Evolutionary conservation across 1,284 basidiomycete genomes (phyloP), one percentile per base, ranked within the genome.

Genomic region (Papiliotrema terrestris): DNA sequence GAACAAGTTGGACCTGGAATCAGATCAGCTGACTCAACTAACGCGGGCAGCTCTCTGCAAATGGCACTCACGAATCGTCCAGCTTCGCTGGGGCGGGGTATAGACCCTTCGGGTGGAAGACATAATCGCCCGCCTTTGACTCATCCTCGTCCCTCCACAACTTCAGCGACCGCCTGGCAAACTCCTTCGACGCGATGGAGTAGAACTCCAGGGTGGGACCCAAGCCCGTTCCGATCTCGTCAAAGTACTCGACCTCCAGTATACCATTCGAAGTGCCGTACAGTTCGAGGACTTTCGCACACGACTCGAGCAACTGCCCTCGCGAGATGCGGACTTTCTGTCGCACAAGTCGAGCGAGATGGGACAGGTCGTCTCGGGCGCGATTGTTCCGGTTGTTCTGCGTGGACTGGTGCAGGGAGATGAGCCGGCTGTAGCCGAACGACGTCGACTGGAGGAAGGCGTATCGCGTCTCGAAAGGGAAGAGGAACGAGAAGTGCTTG

Each of bases 191-290:
- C 15, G 92, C 92, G 49, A 98, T 80, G 38, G 92, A 88, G 77
- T 97, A 98, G 78, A 98, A 98, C 78, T 98, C 96, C 36, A 98
- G 82, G n/a, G 96, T 98, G 6, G 94, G 96, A 2, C 96, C 96
- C 13, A 98, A 80, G 29, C 96, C 96, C 2, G 96, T 98, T 22
- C 96, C 96, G 49, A 97, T 95, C 80, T 99, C 96, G 71, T 97
- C 93, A 72, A 98, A 98, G 80, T 98, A 98, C 76, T 99, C 94
- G 51, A 98, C 91, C 74, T 98, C 95, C 20, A 98, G 83, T 44
- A 98, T 86, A 1, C 91, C 92, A 6, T 88, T 89, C 13, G 89
- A 92, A 1, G 77, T 77, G 8, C 93, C 95, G 69, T 98, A 98
- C 23, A 98, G 81, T 77, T 98, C 95, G 65, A 98, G 93, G 2